These are phyloP conservation scores for Seiridium unicorne DNA, from an alignment of 2,329 filamentous ascomycete genomes.

Conservation along the genomic window DNA sequence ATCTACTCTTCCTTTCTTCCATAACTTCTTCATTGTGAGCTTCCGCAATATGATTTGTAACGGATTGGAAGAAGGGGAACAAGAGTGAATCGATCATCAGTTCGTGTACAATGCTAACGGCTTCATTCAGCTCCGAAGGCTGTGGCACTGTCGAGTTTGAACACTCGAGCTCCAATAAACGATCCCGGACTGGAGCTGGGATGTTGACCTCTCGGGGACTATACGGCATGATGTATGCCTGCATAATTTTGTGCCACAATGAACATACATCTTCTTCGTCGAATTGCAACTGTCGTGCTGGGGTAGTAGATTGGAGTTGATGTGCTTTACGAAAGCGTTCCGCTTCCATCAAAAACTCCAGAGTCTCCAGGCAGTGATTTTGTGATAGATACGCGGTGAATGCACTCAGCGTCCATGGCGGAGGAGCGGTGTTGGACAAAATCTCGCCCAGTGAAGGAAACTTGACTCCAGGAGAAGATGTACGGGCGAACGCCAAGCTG, in stretches of 20 bases:
- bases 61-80: conserved; percentile 81
- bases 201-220: conserved; percentile 88
- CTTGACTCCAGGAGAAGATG: conserved; percentile 36
- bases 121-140: conserved; percentile 75
- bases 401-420: conserved; percentile 86
- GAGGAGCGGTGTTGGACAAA: conserved; percentile 77
- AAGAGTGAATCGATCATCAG: conserved; percentile 97
- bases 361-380: conserved; percentile 93
- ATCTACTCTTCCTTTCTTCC: conserved; percentile 35
- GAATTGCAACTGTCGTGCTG: conserved; percentile 38
- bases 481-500: conserved; percentile 43
- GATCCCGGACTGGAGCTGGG: conserved; percentile 80
- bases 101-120: conserved; percentile 86
- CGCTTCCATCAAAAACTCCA: conserved; percentile 95
- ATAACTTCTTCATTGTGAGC: conserved; percentile 33
- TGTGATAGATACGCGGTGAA: conserved; percentile 97
- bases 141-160: conserved; percentile 62
- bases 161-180: conserved; percentile 64
- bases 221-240: conserved; percentile 85
- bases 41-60: conserved; percentile 37
- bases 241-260: conserved; percentile 84
- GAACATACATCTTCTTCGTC: conserved; percentile 68
- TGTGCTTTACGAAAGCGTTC: conserved; percentile 72
- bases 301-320: conserved; percentile 39
- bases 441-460: conserved; percentile 81